These are phyloP conservation scores for Penstemon barbatus DNA, from an alignment of 257 asterid genomes.

Conservation along the genomic window DNA sequence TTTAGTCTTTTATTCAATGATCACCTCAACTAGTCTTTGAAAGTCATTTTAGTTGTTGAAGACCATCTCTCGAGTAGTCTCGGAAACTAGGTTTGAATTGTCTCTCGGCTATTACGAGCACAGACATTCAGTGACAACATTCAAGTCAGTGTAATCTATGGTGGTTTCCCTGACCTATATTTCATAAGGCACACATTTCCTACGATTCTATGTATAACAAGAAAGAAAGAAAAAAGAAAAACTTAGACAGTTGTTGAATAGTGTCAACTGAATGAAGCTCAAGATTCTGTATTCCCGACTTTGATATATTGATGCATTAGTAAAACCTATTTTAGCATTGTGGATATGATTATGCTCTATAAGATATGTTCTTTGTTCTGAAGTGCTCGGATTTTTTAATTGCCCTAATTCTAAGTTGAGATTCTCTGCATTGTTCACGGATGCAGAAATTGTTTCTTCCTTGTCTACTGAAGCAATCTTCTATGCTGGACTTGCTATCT, in stretches of 20 bases:
- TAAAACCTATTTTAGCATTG: background rate
- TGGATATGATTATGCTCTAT: background rate
- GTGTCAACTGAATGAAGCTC: background rate
- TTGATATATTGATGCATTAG: constrained; percentile 1
- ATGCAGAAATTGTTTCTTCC: constrained; percentile 72
- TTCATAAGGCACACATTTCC: background rate
- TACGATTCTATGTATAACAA: background rate
- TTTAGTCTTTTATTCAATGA: background rate
- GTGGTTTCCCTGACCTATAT: constrained; percentile 6
- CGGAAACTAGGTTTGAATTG: background rate
- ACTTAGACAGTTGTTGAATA: background rate
- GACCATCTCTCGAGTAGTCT: background rate
- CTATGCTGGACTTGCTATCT: constrained; percentile 72
- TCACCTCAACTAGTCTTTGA: too few species aligned
- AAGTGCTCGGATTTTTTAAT: background rate
- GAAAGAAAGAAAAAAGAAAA: background rate
- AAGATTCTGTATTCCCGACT: background rate
- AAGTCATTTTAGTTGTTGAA: background rate
- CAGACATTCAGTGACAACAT: background rate
- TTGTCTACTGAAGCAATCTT: constrained; percentile 58
- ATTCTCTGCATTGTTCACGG: too few species aligned
- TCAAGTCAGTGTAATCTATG: background rate
- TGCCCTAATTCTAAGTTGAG: background rate
- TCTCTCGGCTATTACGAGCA: background rate
- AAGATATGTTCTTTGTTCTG: background rate